Percentiles rank a stretch among this genome's conserved stretches.
These are phyloP conservation scores for Monilinia aucupariae DNA, from an alignment of 2,329 filamentous ascomycete species.

Conservation along the genomic window DNA sequence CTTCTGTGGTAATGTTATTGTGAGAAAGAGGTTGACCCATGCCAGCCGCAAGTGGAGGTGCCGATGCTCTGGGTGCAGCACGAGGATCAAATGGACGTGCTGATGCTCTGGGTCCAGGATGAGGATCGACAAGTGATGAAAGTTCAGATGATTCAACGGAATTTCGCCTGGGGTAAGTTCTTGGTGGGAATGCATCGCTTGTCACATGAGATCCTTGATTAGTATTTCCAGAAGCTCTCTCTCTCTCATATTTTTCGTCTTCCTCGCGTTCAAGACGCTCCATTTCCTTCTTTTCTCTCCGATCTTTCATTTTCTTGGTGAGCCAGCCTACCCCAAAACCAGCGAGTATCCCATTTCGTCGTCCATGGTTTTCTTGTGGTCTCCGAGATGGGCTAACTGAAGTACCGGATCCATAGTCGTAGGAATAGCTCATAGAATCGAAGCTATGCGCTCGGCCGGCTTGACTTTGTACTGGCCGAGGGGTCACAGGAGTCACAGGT, in stretches of 20 bases:
- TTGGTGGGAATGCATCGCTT: slow-evolving; percentile 56
- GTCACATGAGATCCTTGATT: slow-evolving; percentile 55
- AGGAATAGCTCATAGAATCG: slow-evolving; percentile 47
- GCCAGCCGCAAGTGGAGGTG: slow-evolving; percentile 22
- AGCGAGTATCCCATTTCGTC: slow-evolving; percentile 47
- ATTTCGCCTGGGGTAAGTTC: slow-evolving; percentile 38
- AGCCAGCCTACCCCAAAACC: slow-evolving; percentile 65
- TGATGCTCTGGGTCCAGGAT: slow-evolving; percentile 38
- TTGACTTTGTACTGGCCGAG: slow-evolving; percentile 41
- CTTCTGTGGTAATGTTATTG: slow-evolving; percentile 34
- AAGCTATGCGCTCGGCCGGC: slow-evolving; percentile 42
- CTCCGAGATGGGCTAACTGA: slow-evolving; percentile 54
- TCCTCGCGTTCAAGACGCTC: slow-evolving; percentile 38
- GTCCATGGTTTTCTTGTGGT: slow-evolving; percentile 29
- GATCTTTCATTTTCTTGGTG: slow-evolving; percentile 57
- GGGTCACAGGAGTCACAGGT: slow-evolving; percentile 25
- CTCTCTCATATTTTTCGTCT: slow-evolving; percentile 45
- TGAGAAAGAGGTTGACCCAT: slow-evolving; percentile 37
- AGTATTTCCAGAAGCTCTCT: slow-evolving; percentile 53
- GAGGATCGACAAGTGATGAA: slow-evolving; percentile 31
- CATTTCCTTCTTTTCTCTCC: slow-evolving; percentile 41
- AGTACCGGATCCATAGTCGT: slow-evolving; percentile 43
- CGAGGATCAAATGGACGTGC: slow-evolving; percentile 30
- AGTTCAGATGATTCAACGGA: slow-evolving; percentile 32
- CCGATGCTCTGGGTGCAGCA: slow-evolving; percentile 39